These are phyloP conservation scores for Aureobasidium pullulans DNA, from an alignment of 2,329 filamentous ascomycete species.

Conservation along the genomic window DNA sequence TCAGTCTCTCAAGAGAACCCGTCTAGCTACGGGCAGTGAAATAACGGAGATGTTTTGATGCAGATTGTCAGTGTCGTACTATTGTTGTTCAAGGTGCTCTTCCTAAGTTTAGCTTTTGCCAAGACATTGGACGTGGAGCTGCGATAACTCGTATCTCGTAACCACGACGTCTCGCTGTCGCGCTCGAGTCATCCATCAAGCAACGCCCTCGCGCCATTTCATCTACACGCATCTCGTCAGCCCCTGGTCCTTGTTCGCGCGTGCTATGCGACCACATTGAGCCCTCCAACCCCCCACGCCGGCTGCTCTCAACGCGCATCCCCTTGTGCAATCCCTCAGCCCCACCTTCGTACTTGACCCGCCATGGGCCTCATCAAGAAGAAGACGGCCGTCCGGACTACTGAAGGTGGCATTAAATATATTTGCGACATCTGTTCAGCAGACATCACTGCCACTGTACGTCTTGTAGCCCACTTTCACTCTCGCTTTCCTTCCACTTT, in stretches of 20 bases:
- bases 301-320: background rate
- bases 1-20: too few relatives aligned
- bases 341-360: constrained; percentile 1
- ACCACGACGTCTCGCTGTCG: background rate
- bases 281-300: background rate
- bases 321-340: background rate
- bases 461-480: constrained; percentile 27
- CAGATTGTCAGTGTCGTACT: too few relatives aligned
- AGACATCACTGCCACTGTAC: constrained; percentile 92
- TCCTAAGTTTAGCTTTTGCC: background rate
- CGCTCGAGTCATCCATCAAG: background rate
- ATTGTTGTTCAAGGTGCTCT: too few relatives aligned
- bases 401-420: constrained; percentile 60
- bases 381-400: constrained; percentile 80
- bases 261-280: background rate
- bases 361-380: constrained; percentile 92
- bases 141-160: background rate
- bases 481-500: background rate
- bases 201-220: background rate
- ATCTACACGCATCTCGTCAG: background rate
- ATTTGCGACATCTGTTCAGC: constrained; percentile 95
- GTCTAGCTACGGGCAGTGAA: background rate
- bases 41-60: background rate
- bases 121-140: background rate
- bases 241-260: background rate